Evolutionary conservation across 345 rosid species (phyloP).

Genomic region (Cardamine occulta): DNA sequence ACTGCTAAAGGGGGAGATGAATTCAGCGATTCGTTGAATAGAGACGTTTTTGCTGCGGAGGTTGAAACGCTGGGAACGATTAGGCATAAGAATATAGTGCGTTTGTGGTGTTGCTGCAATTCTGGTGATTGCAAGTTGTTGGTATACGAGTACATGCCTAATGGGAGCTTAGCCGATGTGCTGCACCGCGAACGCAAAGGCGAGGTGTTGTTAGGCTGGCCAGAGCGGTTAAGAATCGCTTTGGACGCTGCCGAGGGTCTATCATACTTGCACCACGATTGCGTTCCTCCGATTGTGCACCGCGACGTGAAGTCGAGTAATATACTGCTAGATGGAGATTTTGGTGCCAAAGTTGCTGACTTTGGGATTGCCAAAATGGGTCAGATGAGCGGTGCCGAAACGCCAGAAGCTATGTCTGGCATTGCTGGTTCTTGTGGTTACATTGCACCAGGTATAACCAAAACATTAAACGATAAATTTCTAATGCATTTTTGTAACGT

Average conservation of each 20-base stretch:
- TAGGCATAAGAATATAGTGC: constrained; percentile 87
- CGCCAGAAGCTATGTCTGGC: constrained; percentile 76
- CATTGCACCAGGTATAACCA: constrained; percentile 84
- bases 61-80: constrained; percentile 87
- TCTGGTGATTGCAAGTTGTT: constrained; percentile 65
- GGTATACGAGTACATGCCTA: constrained; percentile 92
- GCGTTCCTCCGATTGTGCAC: constrained; percentile 90
- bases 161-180: constrained; percentile 83
- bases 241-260: constrained; percentile 88
- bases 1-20: constrained; percentile 46
- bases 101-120: constrained; percentile 81
- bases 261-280: constrained; percentile 90
- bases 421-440: constrained; percentile 92
- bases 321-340: constrained; percentile 72
- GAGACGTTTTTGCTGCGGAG: constrained; percentile 62
- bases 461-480: background rate
- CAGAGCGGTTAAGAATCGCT: constrained; percentile 67
- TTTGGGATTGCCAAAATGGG: constrained; percentile 91
- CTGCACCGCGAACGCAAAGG: constrained; percentile 59
- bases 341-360: constrained; percentile 81
- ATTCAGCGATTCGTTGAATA: constrained; percentile 39
- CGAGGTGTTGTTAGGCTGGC: constrained; percentile 63
- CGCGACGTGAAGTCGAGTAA: constrained; percentile 93
- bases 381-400: constrained; percentile 47
- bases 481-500: background rate